Base-by-base conservation (phyloP, 331 rosid species). In the Saraca asoca region DNA sequence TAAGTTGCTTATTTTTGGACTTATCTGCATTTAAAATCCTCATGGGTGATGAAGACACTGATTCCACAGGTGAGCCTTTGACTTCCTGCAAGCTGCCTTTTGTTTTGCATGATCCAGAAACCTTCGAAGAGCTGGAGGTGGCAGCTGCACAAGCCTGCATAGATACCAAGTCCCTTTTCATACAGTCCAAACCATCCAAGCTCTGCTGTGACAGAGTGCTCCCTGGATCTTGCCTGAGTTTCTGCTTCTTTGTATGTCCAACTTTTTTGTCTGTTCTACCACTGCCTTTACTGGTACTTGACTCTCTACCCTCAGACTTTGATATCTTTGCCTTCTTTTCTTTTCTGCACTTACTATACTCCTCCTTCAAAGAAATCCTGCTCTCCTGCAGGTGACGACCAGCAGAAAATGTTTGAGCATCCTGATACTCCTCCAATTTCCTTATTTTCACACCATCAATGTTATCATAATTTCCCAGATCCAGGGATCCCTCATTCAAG, bases 11-110 rank as follows among this genome's bases (percentile, higher is more conserved):
- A 51, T 51, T 54, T 42, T 70, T n/a, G 75, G 71, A 74, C 85
- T 86, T 90, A 64, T 86, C 89, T 12, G 79, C 55, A 77, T 75
- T 85, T 76, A 69, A 75, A 73, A 80, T 74, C 90, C 95, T 88
- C 87, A 94, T 64, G 58, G 99, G 99, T 19, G 97, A 94, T n/a
- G 99, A 94, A 61, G 99, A 94, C 71, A 94, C 99, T 10, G 99
- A 94, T 86, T 94, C 99, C 46, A 94, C 99, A 0, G 99, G 99
- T 0, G 99, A 94, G 51, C 97, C 95, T 75, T 88, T 94, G 83
- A 82, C 79, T 66, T 90, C 99, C 58, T 86, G 97, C 75, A 94
- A 83, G 77, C 85, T 85, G 66, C 88, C 83, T 79, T 85, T 90
- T 58, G 91, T 85, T 85, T 80, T 94, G 54, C 83, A 97, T 48